Percentiles rank a stretch among this genome's conserved stretches.
Conservation (phyloP, 2,329 filamentous ascomycete genomes). For the Diaporthe batatas region DNA sequence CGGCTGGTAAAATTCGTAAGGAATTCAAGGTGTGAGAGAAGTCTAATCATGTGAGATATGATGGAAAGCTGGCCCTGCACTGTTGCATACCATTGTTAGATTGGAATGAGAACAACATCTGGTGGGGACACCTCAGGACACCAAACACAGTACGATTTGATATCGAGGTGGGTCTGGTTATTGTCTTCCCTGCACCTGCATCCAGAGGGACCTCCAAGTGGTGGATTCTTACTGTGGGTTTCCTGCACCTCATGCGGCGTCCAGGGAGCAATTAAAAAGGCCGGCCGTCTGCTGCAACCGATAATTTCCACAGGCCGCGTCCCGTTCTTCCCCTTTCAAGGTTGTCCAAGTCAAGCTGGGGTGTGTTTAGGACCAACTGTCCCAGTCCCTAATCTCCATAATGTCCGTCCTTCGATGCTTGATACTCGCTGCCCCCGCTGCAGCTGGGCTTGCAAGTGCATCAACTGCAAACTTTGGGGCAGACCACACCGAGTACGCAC, state of each 20-base stretch:
- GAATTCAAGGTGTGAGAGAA: background rate
- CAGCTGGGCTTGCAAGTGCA: background rate
- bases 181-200: conserved; percentile 6
- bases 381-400: background rate
- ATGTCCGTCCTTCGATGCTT: background rate
- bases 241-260: background rate
- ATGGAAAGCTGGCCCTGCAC: background rate
- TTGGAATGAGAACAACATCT: background rate
- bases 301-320: background rate
- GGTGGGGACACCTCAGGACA: background rate
- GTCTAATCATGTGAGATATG: background rate
- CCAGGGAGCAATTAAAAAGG: background rate
- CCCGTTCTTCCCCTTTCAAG: background rate
- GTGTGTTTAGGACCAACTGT: background rate
- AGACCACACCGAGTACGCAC: background rate
- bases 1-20: no score
- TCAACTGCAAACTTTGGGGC: background rate
- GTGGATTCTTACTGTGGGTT: background rate
- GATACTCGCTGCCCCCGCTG: background rate
- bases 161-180: background rate
- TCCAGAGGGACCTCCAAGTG: background rate
- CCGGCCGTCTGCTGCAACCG: background rate
- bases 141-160: background rate
- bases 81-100: background rate
- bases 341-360: background rate